Evolutionary conservation across 768 basidiomycete species (phyloP), one percentile per base, ranked within the genome.

Genomic region (Rhodotorula kratochvilovae): DNA sequence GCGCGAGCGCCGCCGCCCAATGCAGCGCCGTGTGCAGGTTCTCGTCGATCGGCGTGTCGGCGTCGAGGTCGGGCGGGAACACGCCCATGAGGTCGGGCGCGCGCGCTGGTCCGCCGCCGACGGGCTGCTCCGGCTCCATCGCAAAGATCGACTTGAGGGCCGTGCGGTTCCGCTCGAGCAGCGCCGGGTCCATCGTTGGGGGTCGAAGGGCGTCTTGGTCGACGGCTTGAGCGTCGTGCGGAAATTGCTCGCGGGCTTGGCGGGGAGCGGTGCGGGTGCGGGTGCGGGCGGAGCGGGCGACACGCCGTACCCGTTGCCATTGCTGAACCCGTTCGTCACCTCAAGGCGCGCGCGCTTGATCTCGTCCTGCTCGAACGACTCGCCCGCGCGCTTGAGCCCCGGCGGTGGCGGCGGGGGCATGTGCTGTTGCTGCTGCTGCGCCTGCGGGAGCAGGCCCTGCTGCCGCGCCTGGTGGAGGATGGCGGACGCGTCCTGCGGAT

Each of bases 1-100:
- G 85, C 1, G 88, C 90, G 61, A 97, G 84, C 55, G 92, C 90
- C 12, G 92, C 88, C 2, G 96, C 94, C 71, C 97, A 85, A 79
- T 99, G 96, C 23, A 99, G 84, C 17, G 94, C 89, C 0, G 93
- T 92, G 80, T 99, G 96, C 0, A 92, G 91, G 77, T 92, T 89
- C 73, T 96, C 91, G 77, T 99, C 96, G 53, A 99, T 85, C 53
- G 95, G 84, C n/a, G 85, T 84, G 78, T 98, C 90, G 59, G 91
- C 82, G 68, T 93, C 91, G 35, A 59, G 70, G 27, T 80, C 80
- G 16, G 70, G 53, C 10, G 75, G 75, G 48, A 78, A 70, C n/a
- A 66, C 27, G 16, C 56, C 29, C 4, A 67, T 29, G 35, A 77
- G 59, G 64, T 71, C 75, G 50, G 68, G 60, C 1, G 62, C 19